Conservation (phyloP, 1,284 basidiomycete species). For the Ustilago nuda region DNA sequence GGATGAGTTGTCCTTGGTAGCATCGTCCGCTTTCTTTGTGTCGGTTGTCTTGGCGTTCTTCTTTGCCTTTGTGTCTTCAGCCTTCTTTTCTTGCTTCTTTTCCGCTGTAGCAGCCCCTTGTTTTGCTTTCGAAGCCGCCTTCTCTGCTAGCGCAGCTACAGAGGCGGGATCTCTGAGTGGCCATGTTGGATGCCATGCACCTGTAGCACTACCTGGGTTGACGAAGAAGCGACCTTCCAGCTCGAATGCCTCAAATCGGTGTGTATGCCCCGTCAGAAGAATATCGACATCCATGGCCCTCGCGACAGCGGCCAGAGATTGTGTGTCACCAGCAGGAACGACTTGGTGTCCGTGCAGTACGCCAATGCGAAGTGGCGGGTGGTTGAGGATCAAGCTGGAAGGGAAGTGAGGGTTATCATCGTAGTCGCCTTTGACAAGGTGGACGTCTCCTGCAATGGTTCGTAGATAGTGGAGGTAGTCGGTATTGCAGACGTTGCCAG, state of each 20-base stretch:
- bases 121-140: conserved; percentile 32
- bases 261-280: conserved; percentile 90
- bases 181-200: conserved; percentile 81
- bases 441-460: conserved; percentile 93
- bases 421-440: conserved; percentile 92
- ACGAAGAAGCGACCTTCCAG: conserved; percentile 92
- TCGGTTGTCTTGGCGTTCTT: conserved; percentile 30
- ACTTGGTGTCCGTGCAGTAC: conserved; percentile 94
- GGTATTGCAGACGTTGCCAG: conserved; percentile 95
- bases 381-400: conserved; percentile 82
- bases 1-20: conserved; percentile 26
- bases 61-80: conserved; percentile 22
- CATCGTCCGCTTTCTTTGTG: conserved; percentile 27
- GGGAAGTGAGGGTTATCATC: conserved; percentile 88
- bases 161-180: conserved; percentile 60
- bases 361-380: conserved; percentile 90
- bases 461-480: conserved; percentile 98
- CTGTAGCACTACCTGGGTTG: conserved; percentile 94
- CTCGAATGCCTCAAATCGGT: conserved; percentile 95
- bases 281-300: conserved; percentile 96
- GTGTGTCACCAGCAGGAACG: conserved; percentile 89
- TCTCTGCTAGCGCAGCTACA: conserved; percentile 19
- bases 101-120: conserved; percentile 17
- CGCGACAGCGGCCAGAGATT: conserved; percentile 86
- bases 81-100: conserved; percentile 31